phyloP scores from a whole-genome alignment of 495 filamentous ascomycete genomes.

The Stereocaulon alpinum region DNA sequence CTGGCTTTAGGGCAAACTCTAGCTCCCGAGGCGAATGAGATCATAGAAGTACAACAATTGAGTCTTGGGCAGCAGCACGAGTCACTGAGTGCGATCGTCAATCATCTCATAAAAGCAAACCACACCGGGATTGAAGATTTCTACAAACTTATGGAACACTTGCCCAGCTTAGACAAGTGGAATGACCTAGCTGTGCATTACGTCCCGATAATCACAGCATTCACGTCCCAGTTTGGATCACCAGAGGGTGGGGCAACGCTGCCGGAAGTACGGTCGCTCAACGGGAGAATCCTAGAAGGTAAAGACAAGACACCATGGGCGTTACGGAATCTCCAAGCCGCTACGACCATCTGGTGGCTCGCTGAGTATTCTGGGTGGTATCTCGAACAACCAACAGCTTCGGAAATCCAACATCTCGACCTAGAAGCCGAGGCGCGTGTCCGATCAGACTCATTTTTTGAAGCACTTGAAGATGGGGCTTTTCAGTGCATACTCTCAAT shows the following conservation, averaged over 20 bases:
- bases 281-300: conserved; percentile 52
- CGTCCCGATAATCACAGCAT: conserved; percentile 62
- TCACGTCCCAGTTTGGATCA: conserved; percentile 64
- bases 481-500: conserved; percentile 84
- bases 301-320: conserved; percentile 57
- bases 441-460: conserved; percentile 58
- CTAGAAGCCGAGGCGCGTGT: conserved; percentile 55
- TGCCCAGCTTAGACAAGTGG: conserved; percentile 61
- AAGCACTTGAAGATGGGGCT: conserved; percentile 77
- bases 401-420: conserved; percentile 44
- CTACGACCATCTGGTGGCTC: conserved; percentile 71
- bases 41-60: conserved; percentile 57
- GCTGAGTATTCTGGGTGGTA: conserved; percentile 87
- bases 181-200: conserved; percentile 66
- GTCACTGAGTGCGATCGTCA: conserved; percentile 64
- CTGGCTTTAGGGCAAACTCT: conserved; percentile 54
- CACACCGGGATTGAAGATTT: conserved; percentile 64
- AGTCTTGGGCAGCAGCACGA: conserved; percentile 82
- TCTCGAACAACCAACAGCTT: conserved; percentile 51
- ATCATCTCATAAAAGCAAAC: conserved; percentile 63
- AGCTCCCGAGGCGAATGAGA: conserved; percentile 52
- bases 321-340: conserved; percentile 63
- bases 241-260: conserved; percentile 51
- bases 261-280: conserved; percentile 55
- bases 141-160: conserved; percentile 48